phyloP scores from a whole-genome alignment of 495 filamentous ascomycete genomes.

The Neurospora terricola region DNA sequence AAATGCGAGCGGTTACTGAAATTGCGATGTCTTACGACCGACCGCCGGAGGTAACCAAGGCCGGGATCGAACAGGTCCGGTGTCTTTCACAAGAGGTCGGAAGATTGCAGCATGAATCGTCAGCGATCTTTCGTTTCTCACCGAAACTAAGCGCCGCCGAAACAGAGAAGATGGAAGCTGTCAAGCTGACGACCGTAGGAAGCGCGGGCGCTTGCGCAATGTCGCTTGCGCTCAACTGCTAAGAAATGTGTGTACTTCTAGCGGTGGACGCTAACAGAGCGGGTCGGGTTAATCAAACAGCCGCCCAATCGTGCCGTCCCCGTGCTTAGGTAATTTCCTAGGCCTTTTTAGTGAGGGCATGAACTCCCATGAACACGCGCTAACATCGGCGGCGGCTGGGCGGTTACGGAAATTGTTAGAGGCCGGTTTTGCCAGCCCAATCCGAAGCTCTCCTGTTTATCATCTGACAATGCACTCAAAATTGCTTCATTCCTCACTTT shows the following conservation, averaged over 20 bases:
- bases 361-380: neutral
- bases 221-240: neutral
- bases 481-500: neutral
- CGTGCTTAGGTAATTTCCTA: neutral
- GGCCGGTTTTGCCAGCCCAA: slow-evolving; percentile 5
- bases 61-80: slow-evolving; percentile 2
- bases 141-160: neutral
- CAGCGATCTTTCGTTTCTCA: neutral
- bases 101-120: neutral
- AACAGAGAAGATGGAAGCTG: neutral
- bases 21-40: slow-evolving; percentile 18
- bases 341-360: neutral
- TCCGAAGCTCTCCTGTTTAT: slow-evolving; percentile 2
- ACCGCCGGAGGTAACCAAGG: slow-evolving; percentile 5
- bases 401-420: slow-evolving; percentile 21
- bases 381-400: slow-evolving; percentile 1
- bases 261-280: neutral
- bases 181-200: neutral
- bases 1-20: slow-evolving; percentile 22
- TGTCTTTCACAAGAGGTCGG: neutral
- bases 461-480: neutral
- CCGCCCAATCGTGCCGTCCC: neutral
- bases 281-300: slow-evolving; percentile 5
- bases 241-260: neutral
- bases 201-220: slow-evolving; percentile 8